Base-by-base conservation (phyloP, 2,329 filamentous ascomycete species). In the Monilinia fructicola region DNA sequence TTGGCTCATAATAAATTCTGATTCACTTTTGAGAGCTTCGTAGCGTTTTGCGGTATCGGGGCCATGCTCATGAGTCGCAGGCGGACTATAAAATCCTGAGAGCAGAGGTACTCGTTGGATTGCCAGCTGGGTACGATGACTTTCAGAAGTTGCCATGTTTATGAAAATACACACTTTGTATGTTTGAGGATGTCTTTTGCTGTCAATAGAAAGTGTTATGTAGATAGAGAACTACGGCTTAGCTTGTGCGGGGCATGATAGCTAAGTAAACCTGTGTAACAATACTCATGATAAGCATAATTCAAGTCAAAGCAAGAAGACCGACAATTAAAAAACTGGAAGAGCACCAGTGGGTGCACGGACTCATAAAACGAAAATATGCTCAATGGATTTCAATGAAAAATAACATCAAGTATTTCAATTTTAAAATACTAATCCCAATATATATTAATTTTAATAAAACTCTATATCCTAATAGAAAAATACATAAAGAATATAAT, bases 1-100 rank as follows among this genome's bases (percentile, higher is more conserved):
- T 28, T 65, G 64, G 54, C 54, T 53, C 28, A 26, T 50, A 3
- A 65, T 35, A 11, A 65, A 65, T 53, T 65, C 38, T 21, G 64
- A 31, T 14, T 54, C 64, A 16, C 23, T 44, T 44, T 46, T 26
- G 4, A 65, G 48, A 31, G 35, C 35, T n/a, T 18, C 38, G 23
- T 46, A 35, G 7, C 64, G 64, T 53, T 61, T 65, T 26, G 54
- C 42, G 9, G 64, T 54, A 14, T 61, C 46, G 26, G 64, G 44
- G 14, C 35, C 64, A 9, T 65, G 46, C 53, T 46, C 54, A 53
- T 52, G 44, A 4, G 55, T 50, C 28, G 55, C 31, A 35, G 31
- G 44, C 10, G 64, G 44, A 50, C 44, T 65, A 26, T 65, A 65
- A 16, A 60, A 31, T 21, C 23, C 55, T 16, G 54, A 65, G 38